Base-by-base conservation (phyloP, 75 land plant genomes). In the Sequoia sempervirens region DNA sequence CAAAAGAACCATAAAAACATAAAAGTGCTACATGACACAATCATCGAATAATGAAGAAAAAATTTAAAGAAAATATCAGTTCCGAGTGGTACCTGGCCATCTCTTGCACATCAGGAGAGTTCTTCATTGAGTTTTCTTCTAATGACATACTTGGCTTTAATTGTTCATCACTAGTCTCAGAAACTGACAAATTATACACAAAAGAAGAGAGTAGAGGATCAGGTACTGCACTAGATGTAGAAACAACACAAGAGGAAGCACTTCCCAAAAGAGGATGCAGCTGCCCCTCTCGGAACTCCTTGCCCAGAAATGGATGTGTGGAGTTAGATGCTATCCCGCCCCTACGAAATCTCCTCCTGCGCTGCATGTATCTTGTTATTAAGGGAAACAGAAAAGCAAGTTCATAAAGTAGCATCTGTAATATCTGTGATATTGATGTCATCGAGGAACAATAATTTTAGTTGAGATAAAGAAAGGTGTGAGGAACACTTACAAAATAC, bases 141-240 rank as follows among this genome's bases (percentile, higher is more conserved):
- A 43, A 20, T 26, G 79, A 76, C 41, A 76, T 15, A 43, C 11
- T 20, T 76, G 79, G 47, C 23, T 76, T 76, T 76, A 76, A 18
- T 76, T 76, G 79, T 23, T 79, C 81, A 75, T 83, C 85, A 80
- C 89, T 79, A 34, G 86, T 78, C 36, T 91, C 89, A 83, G 78
- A 82, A 11, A 61, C 76, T 61, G 98, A 90, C 46, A 86, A 69
- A 73, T 80, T 91, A 80, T 88, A 88, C n/a, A 91, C 84, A 84
- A 96, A 90, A 28, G 94, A 89, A 37, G 96, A 89, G 28, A 96
- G 68, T 36, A 93, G 85, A 81, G 98, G 93, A 86, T 96, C 98
- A 40, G 91, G 84, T 46, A 79, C 88, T 75, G 72, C 84, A 76
- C 74, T 85, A 13, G 89, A 66, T 37, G 90, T 53, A 82, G 90